Base-by-base conservation (phyloP, 2,329 filamentous ascomycete species). In the Trichoderma atroviride region DNA sequence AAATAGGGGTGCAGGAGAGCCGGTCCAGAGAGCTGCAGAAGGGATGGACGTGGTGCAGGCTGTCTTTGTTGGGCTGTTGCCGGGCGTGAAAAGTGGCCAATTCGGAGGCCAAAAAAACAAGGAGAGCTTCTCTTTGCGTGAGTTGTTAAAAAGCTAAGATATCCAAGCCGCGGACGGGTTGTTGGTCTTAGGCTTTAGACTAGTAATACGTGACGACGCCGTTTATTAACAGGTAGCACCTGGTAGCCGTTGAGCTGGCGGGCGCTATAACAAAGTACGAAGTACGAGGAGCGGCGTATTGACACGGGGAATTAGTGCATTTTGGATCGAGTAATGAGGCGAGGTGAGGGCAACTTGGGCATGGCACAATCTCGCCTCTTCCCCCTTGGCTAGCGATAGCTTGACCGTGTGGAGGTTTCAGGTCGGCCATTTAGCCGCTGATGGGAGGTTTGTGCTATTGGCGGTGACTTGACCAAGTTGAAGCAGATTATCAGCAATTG, bases 371-470 rank as follows among this genome's bases (percentile, higher is more conserved):
- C 52, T 65, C 62, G 62, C 62, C 56, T 43, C 33, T 65, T 53
- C 5, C 19, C 43, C 62, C 47, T 56, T 65, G 50, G 52, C 35
- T 66, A 66, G 37, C 37, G 27, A 50, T 58, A 24, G 53, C 27
- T 27, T 66, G 33, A 27, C 16, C 53, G 27, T 66, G 63, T 66
- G 63, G 63, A 66, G 63, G 63, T 66, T 66, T 66, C 63, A 58
- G 63, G 53, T 66, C 27, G n/a, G 52, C 33, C 24, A 64, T 66
- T 66, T 56, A 58, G 63, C 53, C 37, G 53, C 53, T 22, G 37
- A 33, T 19, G 50, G 35, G 53, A 35, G 24, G 47, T 35, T 55
- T 33, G 27, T 40, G 10, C 14, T 4, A 35, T 6, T 33, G 27
- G n/a, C 11, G 22, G 47, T 3, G 47, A 24, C n/a, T 50, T 24